These are phyloP conservation scores for Dendrobium chrysotoxum DNA, from an alignment of 106 monocot species.

Conservation along the genomic window DNA sequence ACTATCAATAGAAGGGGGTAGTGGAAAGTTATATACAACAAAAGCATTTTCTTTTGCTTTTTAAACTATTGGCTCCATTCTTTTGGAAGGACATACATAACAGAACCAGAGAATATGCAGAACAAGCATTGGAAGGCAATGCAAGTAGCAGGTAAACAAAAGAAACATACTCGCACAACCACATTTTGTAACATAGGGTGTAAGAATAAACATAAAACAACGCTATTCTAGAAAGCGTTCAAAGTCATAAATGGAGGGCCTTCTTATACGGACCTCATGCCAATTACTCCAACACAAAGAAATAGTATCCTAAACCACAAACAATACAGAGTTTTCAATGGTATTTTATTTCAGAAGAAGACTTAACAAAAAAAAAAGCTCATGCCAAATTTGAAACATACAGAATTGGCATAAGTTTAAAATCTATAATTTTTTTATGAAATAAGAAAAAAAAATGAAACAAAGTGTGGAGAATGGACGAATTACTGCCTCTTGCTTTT, in stretches of 20 bases:
- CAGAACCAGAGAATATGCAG: background rate
- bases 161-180: background rate
- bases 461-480: background rate
- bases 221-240: background rate
- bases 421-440: background rate
- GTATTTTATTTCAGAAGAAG: background rate
- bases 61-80: background rate
- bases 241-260: background rate
- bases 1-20: background rate
- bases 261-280: background rate
- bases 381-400: background rate
- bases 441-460: background rate
- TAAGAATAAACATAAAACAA: background rate
- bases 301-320: background rate
- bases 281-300: background rate
- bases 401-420: background rate
- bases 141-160: background rate
- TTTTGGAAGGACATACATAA: background rate
- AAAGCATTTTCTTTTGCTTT: background rate
- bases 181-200: background rate
- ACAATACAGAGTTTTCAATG: background rate
- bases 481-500: background rate
- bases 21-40: background rate
- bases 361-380: background rate
- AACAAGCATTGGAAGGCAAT: background rate